phyloP scores from a whole-genome alignment of 208 protist species.

The Jaenimonas drosophilae region DNA sequence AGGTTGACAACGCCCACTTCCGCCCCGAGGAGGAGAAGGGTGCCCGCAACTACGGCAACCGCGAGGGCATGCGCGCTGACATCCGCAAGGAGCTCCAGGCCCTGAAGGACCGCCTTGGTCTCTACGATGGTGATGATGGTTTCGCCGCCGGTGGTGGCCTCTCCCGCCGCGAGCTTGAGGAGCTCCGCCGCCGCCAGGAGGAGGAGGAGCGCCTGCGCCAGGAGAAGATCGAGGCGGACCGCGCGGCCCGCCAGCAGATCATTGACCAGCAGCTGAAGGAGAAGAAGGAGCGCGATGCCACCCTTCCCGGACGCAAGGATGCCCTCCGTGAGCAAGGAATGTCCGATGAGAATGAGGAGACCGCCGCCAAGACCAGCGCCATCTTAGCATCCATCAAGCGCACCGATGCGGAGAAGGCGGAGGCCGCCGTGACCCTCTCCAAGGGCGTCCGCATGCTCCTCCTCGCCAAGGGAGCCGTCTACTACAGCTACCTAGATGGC shows the following conservation, averaged over 20 bases:
- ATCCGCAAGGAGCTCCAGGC: no score
- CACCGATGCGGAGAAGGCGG: conserved; percentile 23
- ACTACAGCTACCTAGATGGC: conserved; percentile 22
- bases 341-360: no score
- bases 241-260: no score
- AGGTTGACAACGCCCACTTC: conserved; percentile 30
- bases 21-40: conserved; percentile 12
- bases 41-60: conserved; percentile 39
- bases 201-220: conserved; percentile 18
- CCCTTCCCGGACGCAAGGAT: no score
- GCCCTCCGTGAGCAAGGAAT: no score
- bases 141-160: no score
- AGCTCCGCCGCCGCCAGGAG: conserved; percentile 10
- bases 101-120: no score
- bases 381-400: no score
- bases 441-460: conserved; percentile 25
- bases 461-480: conserved; percentile 9
- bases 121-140: no score
- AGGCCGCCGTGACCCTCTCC: conserved; percentile 14
- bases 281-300: conserved; percentile 16
- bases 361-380: no score
- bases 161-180: no score
- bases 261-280: no score
- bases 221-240: conserved; percentile 12
- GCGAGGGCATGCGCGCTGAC: conserved; percentile 40